Evolutionary conservation across 768 basidiomycete species (phyloP), one percentile per base, ranked within the genome.

Genomic region (Fomitopsis serialis): DNA sequence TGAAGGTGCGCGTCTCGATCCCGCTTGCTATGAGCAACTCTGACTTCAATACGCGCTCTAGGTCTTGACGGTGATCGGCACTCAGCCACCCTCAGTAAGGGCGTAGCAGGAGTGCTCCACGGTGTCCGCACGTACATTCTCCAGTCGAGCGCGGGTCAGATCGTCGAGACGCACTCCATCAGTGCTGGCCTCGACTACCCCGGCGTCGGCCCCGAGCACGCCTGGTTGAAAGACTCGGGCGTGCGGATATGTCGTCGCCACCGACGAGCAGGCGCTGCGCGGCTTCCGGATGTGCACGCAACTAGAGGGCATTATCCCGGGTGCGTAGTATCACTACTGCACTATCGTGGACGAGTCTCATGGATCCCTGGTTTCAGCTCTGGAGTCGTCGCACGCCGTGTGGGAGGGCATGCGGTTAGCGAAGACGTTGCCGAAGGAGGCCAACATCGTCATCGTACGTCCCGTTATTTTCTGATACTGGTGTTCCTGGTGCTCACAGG

Each of bases 161-260:
- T 99, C 68, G 82, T 89, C 58, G 96, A 98, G 70, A 98, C 96
- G 9, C 94, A 98, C 71, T 97, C 95, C 3, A 87, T 99, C 70
- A 95, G 92, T 61, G 96, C 95, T 46, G 94, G 95, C 19, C 75
- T 97, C 42, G 94, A 98, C 70, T 98, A 98, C 71, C 94, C 94
- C 23, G 94, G 94, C 58, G 96, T 99, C 46, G 97, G 97, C 21
- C 97, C 97, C 9, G 97, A 99, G 70, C 97, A 98, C 66, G 89
- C 96, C 44, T 97, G 91, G 88, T 74, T 99, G 66, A 98, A 98
- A 71, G 94, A 98, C 65, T 88, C 87, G 89, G 89, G 17, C 78
- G 97, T 55, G 97, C 93, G 0, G 92, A 97, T 99, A 98, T 67
- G 83, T 90, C 19, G 85, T 80, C 13, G 96, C 95, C 9, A 97